phyloP scores from a whole-genome alignment of 1,139 yeast species.

The Zygoascus sp. region DNA sequence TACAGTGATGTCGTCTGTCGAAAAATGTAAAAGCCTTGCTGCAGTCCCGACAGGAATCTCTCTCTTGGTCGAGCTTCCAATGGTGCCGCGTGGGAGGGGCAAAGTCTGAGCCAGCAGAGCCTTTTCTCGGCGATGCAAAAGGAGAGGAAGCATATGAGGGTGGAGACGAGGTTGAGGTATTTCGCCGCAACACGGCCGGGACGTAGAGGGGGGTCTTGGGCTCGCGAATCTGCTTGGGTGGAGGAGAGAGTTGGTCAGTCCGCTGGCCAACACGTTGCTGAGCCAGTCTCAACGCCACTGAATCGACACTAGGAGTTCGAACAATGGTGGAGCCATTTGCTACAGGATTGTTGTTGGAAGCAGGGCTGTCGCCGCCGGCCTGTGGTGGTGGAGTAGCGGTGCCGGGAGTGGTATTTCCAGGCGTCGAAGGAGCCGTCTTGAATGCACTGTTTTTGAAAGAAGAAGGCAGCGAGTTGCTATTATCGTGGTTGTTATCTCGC shows the following conservation, averaged over 20 bases:
- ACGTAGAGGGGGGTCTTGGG: constrained; percentile 81
- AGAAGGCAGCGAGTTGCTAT: constrained; percentile 9
- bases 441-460: constrained; percentile 9
- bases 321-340: background rate
- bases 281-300: background rate
- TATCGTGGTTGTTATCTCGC: background rate
- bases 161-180: constrained; percentile 25
- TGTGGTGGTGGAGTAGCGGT: background rate
- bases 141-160: background rate
- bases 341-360: background rate
- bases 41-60: constrained; percentile 69
- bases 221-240: constrained; percentile 33
- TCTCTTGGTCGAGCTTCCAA: constrained; percentile 72
- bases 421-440: constrained; percentile 7
- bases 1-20: constrained; percentile 89
- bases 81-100: constrained; percentile 56
- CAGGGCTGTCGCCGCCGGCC: background rate
- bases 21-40: constrained; percentile 39
- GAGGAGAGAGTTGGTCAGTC: background rate
- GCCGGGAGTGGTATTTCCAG: constrained; percentile 10
- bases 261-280: constrained; percentile 2
- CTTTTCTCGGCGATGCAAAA: constrained; percentile 4
- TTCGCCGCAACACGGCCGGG: constrained; percentile 79
- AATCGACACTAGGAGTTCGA: constrained; percentile 4
- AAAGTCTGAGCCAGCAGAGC: background rate